Evolutionary conservation across 73 alveolate species (phyloP), one percentile per base, ranked within the genome.

Genomic region (Blepharisma stoltei): DNA sequence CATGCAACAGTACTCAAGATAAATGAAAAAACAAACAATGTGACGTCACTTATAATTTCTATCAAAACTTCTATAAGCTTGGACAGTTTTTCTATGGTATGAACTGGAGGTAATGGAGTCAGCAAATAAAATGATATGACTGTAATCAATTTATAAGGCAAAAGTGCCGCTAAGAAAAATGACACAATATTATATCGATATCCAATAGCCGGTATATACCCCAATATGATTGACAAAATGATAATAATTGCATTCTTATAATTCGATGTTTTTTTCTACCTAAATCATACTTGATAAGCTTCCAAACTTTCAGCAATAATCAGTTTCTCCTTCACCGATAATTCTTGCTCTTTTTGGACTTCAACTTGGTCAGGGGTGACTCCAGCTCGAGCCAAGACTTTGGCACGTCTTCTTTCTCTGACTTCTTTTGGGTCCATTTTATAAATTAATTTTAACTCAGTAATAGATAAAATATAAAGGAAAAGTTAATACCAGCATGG

Each of bases 371-470:
- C 23, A 14, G 14, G 46, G 37, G 23, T 38, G 18, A 60, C 46
- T 18, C 73, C 73, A 25, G 49, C 11, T 25, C 73, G 0, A 14
- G 38, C 49, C n/a, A 60, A 38, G 47, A 60, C 23, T 60, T 60
- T 60, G 2, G 14, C 73, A 0, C 73, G 14, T 60, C 73, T 60
- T 60, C 46, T 60, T 20, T 38, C 18, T 60, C 73, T 60, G 73
- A 60, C 5, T 4, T 60, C 73, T 60, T 60, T 38, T 14, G 73
- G 46, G 73, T 60, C 73, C 73, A 60, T 60, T n/a, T 60, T 60
- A 32, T 32, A 32, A 32, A 1, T 32, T 32, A 32, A 1, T 32
- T 32, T 32, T 32, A 32, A 3, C 41, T 1, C 41, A 32, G 41
- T 32, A 32, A 32, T 32, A 32, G 41, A 32, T 32, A 32, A 32